These are phyloP conservation scores for Rusavskia elegans DNA, from an alignment of 495 filamentous ascomycete genomes.

Conservation along the genomic window DNA sequence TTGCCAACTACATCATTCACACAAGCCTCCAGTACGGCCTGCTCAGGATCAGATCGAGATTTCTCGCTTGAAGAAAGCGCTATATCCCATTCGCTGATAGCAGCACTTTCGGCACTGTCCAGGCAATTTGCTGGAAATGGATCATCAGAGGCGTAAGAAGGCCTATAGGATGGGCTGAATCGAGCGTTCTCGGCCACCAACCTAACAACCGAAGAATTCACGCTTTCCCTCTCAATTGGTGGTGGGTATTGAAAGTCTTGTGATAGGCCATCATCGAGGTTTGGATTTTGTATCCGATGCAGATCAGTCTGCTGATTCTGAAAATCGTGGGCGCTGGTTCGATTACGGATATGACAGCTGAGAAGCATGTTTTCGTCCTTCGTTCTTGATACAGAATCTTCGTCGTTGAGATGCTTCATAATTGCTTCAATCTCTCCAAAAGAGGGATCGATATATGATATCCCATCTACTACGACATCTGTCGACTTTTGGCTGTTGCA, in stretches of 20 bases:
- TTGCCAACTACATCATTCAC: slow-evolving; percentile 71
- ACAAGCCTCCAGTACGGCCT: slow-evolving; percentile 71
- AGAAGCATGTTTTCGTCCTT: no score
- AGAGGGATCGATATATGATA: slow-evolving; percentile 28
- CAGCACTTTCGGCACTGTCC: slow-evolving; percentile 44
- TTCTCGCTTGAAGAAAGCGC: slow-evolving; percentile 70
- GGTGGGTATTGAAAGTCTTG: slow-evolving; percentile 23
- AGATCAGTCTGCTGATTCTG: no score
- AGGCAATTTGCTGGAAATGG: slow-evolving; percentile 43
- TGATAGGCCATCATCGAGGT: no score
- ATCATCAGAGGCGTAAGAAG: slow-evolving; percentile 10
- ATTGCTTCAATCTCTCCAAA: slow-evolving; percentile 73
- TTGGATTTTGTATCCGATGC: no score
- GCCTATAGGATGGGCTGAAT: slow-evolving; percentile 12
- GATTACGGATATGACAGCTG: no score
- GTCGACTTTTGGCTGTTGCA: slow-evolving; percentile 2
- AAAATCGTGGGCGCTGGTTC: no score
- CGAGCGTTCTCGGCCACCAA: slow-evolving; percentile 9
- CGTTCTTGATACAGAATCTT: slow-evolving; percentile 12
- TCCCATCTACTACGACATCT: slow-evolving; percentile 7
- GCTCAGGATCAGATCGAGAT: slow-evolving; percentile 57
- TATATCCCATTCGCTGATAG: slow-evolving; percentile 82
- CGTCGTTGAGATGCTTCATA: slow-evolving; percentile 65
- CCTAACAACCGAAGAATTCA: slow-evolving; percentile 6
- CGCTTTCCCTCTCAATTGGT: slow-evolving; percentile 10